Conservation (phyloP, 805 yeast genomes). For the Wickerhamomyces bisporus region DNA sequence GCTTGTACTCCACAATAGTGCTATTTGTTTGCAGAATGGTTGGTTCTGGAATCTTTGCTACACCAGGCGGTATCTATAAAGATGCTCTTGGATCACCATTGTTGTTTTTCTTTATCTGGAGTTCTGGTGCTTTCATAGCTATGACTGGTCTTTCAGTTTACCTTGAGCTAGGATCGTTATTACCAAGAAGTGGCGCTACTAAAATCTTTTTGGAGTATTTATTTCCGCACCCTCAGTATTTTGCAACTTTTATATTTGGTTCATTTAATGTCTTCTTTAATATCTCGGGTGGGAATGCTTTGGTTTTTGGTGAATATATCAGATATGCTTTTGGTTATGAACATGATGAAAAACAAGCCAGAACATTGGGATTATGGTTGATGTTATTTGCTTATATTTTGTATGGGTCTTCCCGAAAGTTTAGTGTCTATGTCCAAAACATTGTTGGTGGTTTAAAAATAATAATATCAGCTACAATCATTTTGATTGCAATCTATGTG, state of each 20-base stretch:
- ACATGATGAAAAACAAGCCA: slow-evolving; percentile 28
- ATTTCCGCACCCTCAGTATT: slow-evolving; percentile 51
- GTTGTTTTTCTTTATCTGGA: slow-evolving; percentile 57
- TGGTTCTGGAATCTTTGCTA: slow-evolving; percentile 74
- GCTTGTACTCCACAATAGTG: slow-evolving; percentile 56
- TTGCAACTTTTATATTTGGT: slow-evolving; percentile 42
- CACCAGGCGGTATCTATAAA: slow-evolving; percentile 34
- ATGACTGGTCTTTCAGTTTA: slow-evolving; percentile 60
- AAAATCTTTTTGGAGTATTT: slow-evolving; percentile 64
- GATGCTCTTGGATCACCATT: slow-evolving; percentile 65
- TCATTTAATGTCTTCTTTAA: slow-evolving; percentile 44
- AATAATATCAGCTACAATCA: slow-evolving; percentile 43
- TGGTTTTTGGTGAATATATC: slow-evolving; percentile 55
- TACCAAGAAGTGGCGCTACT: slow-evolving; percentile 70
- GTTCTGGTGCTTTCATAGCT: slow-evolving; percentile 52
- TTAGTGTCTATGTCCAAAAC: slow-evolving; percentile 57
- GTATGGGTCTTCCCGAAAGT: slow-evolving; percentile 52
- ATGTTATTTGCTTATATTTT: slow-evolving; percentile 33
- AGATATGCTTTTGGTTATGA: slow-evolving; percentile 37
- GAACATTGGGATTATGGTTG: slow-evolving; percentile 37
- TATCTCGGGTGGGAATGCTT: slow-evolving; percentile 45
- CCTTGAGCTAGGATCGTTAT: slow-evolving; percentile 60
- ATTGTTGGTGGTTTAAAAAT: slow-evolving; percentile 56
- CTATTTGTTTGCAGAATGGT: slow-evolving; percentile 61
- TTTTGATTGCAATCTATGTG: slow-evolving; percentile 51